These are phyloP conservation scores for Amanita pallidorosea DNA, from an alignment of 768 basidiomycete genomes.

Conservation along the genomic window DNA sequence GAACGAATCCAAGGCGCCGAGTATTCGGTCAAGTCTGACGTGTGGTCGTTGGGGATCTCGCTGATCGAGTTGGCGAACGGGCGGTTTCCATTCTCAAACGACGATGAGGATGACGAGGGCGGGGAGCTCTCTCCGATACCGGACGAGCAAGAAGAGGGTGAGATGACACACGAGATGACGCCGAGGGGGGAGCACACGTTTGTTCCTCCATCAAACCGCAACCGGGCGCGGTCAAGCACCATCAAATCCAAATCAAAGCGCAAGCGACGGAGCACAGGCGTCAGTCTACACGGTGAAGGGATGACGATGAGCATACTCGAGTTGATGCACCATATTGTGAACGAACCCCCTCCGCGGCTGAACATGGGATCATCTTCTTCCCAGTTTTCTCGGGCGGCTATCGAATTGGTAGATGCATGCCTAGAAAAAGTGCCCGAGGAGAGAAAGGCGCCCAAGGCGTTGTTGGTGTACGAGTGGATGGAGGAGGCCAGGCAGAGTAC, in stretches of 20 bases:
- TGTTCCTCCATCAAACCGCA: constrained; percentile 9
- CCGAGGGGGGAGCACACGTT: constrained; percentile 22
- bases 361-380: constrained; percentile 46
- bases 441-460: constrained; percentile 79
- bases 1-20: constrained; percentile 98
- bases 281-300: constrained; percentile 85
- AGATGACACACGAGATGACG: constrained; percentile 32
- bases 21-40: constrained; percentile 98
- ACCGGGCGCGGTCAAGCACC: not conserved
- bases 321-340: constrained; percentile 94
- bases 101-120: constrained; percentile 53
- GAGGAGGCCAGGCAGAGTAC: constrained; percentile 44
- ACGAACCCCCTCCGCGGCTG: constrained; percentile 92
- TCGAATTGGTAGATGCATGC: constrained; percentile 83
- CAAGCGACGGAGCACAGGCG: constrained; percentile 70
- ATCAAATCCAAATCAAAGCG: constrained; percentile 40
- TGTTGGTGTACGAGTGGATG: constrained; percentile 73
- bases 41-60: constrained; percentile 97
- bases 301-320: constrained; percentile 99
- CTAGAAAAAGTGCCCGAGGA: constrained; percentile 80
- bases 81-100: constrained; percentile 88
- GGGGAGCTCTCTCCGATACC: not conserved
- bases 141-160: not conserved
- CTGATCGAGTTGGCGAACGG: constrained; percentile 95
- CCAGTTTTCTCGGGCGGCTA: constrained; percentile 54